Percentiles rank a stretch among this genome's conserved stretches.
phyloP scores from a whole-genome alignment of 2,329 filamentous ascomycete genomes.

The Bipolaris bicolor region DNA sequence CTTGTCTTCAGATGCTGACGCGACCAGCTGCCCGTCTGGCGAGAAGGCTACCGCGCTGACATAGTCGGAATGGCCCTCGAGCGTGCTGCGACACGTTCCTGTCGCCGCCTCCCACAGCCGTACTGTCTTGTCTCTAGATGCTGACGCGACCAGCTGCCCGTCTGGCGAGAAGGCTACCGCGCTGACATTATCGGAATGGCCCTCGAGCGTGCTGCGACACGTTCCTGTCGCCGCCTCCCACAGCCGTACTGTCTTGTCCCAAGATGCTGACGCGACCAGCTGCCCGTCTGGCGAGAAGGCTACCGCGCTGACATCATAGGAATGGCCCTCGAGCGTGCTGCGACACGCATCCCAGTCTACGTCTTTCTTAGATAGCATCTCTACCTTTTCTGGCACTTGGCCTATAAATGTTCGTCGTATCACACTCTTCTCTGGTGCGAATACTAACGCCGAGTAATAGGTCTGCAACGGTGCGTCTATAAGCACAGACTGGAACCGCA shows the following conservation, averaged over 20 bases:
- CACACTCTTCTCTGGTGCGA: conserved; percentile 37
- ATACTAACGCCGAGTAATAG: conserved; percentile 48
- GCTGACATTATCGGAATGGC: too few species aligned
- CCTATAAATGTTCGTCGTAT: conserved; percentile 16
- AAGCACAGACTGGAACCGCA: conserved; percentile 31
- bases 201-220: too few species aligned
- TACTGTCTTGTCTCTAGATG: too few species aligned
- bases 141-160: too few species aligned
- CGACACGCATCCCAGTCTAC: conserved; percentile 17
- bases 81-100: too few species aligned
- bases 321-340: background rate
- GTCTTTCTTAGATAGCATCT: conserved; percentile 15
- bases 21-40: too few species aligned
- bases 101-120: too few species aligned
- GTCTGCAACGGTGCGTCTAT: conserved; percentile 46
- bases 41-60: too few species aligned
- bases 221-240: too few species aligned
- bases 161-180: too few species aligned
- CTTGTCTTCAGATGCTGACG: too few species aligned
- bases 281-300: conserved; percentile 3
- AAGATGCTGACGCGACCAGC: background rate
- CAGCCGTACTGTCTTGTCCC: background rate
- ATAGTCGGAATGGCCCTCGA: too few species aligned
- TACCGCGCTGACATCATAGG: background rate
- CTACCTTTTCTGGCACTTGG: conserved; percentile 6